These are phyloP conservation scores for Huntiella moniliformis DNA, from an alignment of 2,329 filamentous ascomycete species.

Conservation along the genomic window DNA sequence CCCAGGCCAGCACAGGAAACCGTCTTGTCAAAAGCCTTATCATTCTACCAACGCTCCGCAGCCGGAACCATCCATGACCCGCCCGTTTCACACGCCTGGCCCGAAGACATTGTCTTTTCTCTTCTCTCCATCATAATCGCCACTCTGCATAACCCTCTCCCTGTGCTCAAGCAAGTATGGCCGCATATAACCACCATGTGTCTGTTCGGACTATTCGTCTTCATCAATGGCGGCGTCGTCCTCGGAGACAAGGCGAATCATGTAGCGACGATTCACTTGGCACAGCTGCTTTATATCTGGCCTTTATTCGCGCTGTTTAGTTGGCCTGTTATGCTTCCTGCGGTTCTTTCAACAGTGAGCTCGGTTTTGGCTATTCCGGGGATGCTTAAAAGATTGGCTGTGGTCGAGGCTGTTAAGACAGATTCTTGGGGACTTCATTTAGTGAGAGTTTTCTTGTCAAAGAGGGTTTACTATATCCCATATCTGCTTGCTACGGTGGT, in stretches of 20 bases:
- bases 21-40: conserved; percentile 16
- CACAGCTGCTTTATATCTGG: conserved; percentile 94
- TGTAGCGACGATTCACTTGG: conserved; percentile 66
- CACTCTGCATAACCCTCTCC: conserved; percentile 28
- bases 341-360: conserved; percentile 21
- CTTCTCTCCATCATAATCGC: conserved; percentile 45
- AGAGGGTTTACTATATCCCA: conserved; percentile 20
- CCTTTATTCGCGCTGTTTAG: conserved; percentile 83
- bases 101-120: conserved; percentile 34
- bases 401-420: background rate
- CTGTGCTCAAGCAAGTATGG: conserved; percentile 31
- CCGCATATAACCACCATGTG: conserved; percentile 43
- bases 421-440: background rate
- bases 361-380: conserved; percentile 2
- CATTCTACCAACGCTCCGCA: conserved; percentile 22
- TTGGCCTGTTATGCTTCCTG: conserved; percentile 49
- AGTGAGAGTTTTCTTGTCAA: conserved; percentile 15
- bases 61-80: conserved; percentile 37
- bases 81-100: conserved; percentile 25
- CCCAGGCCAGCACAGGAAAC: conserved; percentile 20
- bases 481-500: conserved; percentile 20
- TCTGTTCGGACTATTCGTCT: conserved; percentile 55
- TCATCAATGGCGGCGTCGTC: conserved; percentile 82
- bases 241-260: conserved; percentile 95
- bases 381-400: background rate